These are phyloP conservation scores for Heliocybe sulcata DNA, from an alignment of 1,284 basidiomycete genomes.

Conservation along the genomic window DNA sequence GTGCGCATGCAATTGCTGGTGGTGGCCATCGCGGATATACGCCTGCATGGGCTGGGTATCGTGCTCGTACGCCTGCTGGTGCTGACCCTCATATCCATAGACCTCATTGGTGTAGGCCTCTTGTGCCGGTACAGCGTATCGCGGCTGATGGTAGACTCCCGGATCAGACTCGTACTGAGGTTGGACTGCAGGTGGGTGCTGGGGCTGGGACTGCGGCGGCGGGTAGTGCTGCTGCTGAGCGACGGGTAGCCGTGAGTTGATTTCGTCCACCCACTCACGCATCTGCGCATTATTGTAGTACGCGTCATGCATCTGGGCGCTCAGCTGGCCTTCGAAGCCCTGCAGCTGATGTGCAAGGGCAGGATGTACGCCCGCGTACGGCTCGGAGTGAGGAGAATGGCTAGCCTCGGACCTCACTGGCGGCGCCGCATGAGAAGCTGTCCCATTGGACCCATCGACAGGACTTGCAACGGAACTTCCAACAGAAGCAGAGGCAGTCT, in stretches of 20 bases:
- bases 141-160: not conserved
- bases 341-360: slow-evolving; percentile 51
- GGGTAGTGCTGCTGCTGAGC: slow-evolving; percentile 7
- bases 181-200: not conserved
- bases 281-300: slow-evolving; percentile 25
- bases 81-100: no score
- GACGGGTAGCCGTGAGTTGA: slow-evolving; percentile 21
- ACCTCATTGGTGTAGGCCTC: not conserved
- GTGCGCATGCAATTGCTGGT: no score
- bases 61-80: no score
- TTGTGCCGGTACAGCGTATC: not conserved
- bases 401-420: slow-evolving; percentile 3
- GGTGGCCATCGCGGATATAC: no score
- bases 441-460: slow-evolving; percentile 5
- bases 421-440: slow-evolving; percentile 1
- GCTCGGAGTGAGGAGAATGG: slow-evolving; percentile 17
- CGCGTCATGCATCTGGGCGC: slow-evolving; percentile 33
- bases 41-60: no score
- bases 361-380: slow-evolving; percentile 40
- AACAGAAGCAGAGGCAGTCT: slow-evolving; percentile 5
- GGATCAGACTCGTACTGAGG: not conserved
- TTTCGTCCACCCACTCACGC: slow-evolving; percentile 26
- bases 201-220: not conserved
- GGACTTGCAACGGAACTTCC: slow-evolving; percentile 10
- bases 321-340: slow-evolving; percentile 50